Conservation (phyloP, 1,284 basidiomycete species). For the Cryptococcus deneoformans region DNA sequence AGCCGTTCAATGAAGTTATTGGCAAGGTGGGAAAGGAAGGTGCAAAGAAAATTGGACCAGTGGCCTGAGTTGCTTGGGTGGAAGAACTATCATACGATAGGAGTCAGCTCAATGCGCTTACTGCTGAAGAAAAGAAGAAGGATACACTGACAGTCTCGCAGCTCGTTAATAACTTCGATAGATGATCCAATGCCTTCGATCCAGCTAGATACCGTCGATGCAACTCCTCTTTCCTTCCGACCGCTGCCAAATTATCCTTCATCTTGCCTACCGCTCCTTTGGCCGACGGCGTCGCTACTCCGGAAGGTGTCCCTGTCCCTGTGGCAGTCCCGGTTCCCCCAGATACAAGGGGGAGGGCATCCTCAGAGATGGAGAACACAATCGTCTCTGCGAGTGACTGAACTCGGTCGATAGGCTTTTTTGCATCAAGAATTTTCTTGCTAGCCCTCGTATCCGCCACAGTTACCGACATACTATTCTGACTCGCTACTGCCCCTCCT, state of each 20-base stretch:
- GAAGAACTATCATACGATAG: slow-evolving; percentile 29
- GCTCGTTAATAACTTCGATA: slow-evolving; percentile 85
- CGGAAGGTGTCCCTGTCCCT: slow-evolving; percentile 53
- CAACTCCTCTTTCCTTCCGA: slow-evolving; percentile 31
- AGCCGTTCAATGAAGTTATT: slow-evolving; percentile 81
- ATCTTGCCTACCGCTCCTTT: slow-evolving; percentile 48
- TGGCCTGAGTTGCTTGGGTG: slow-evolving; percentile 52
- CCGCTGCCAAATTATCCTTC: slow-evolving; percentile 41
- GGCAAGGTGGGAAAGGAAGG: slow-evolving; percentile 74
- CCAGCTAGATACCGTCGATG: slow-evolving; percentile 67
- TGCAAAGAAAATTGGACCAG: slow-evolving; percentile 58
- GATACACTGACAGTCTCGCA: slow-evolving; percentile 63
- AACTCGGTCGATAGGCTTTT: slow-evolving; percentile 68
- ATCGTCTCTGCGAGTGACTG: slow-evolving; percentile 80
- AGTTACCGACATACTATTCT: slow-evolving; percentile 46
- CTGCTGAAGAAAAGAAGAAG: neutral
- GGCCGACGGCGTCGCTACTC: slow-evolving; percentile 34
- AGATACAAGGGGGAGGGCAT: slow-evolving; percentile 57
- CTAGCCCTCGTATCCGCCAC: slow-evolving; percentile 57
- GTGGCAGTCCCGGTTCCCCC: slow-evolving; percentile 35
- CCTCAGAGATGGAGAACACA: slow-evolving; percentile 86
- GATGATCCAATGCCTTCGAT: slow-evolving; percentile 81
- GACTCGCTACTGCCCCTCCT: slow-evolving; percentile 36
- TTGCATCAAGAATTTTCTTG: slow-evolving; percentile 68
- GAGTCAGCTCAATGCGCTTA: neutral